Percentiles rank a stretch among this genome's conserved stretches.
Evolutionary conservation across 169 alveolate genomes (phyloP).

Genomic region (Eimeria necatrix): DNA sequence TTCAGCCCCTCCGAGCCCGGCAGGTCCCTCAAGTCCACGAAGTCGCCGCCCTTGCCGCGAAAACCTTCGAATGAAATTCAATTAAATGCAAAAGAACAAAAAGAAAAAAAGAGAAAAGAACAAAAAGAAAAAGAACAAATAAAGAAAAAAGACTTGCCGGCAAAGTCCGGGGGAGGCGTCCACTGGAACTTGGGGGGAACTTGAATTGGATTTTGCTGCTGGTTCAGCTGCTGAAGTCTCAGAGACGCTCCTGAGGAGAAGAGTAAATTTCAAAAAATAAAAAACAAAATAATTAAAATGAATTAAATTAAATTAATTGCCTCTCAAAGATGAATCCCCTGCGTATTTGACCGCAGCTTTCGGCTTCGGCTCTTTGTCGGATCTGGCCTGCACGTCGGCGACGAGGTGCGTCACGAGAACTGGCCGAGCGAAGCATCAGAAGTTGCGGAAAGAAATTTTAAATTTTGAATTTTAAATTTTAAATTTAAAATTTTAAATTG

Average conservation of each 20-base stretch:
- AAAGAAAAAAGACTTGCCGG: constrained; percentile 8
- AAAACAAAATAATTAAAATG: neutral
- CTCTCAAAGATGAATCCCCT: constrained; percentile 40
- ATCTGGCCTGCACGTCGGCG: constrained; percentile 48
- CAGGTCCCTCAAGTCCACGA: constrained; percentile 82
- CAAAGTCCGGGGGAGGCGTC: constrained; percentile 59
- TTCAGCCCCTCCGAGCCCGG: constrained; percentile 84
- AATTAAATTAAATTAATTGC: neutral
- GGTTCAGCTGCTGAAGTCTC: neutral
- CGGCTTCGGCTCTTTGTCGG: constrained; percentile 36
- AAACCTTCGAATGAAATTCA: constrained; percentile 80
- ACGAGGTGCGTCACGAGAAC: constrained; percentile 58
- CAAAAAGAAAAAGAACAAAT: no score
- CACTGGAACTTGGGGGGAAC: constrained; percentile 68
- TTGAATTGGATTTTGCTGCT: neutral
- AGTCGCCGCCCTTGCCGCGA: constrained; percentile 84
- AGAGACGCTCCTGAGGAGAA: neutral
- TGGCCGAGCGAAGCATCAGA: neutral
- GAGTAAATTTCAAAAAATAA: neutral
- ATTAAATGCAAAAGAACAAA: neutral
- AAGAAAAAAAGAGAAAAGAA: neutral
- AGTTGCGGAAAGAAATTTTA: neutral
- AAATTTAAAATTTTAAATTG: neutral
- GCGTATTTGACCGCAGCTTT: constrained; percentile 38
- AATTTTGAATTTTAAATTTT: no score